Percentiles rank a stretch among this genome's conserved stretches.
phyloP scores from a whole-genome alignment of 2,329 filamentous ascomycete genomes.

The Colletotrichum incanum region DNA sequence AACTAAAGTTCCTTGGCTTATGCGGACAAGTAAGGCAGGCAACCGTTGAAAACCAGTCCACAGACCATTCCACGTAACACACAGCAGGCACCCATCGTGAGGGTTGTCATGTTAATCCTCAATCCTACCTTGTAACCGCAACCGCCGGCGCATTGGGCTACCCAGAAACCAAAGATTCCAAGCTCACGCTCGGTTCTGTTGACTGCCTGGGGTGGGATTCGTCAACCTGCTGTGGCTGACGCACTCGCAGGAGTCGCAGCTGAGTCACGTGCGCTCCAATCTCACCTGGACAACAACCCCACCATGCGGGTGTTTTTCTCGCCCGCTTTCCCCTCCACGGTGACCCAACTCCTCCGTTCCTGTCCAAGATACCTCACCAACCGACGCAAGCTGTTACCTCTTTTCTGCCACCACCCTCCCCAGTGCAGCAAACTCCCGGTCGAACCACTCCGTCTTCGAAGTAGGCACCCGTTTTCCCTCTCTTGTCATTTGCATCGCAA shows the following conservation, averaged over 20 bases:
- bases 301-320: slow-evolving; percentile 46
- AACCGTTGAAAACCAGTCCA: not conserved
- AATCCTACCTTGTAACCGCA: slow-evolving; percentile 1
- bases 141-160: not conserved
- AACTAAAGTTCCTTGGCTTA: slow-evolving; percentile 9
- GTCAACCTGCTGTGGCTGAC: slow-evolving; percentile 43
- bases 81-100: slow-evolving; percentile 8
- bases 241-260: slow-evolving; percentile 9
- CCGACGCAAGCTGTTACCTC: slow-evolving; percentile 43
- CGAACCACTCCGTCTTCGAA: slow-evolving; percentile 29
- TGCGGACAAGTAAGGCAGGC: slow-evolving; percentile 14
- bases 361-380: slow-evolving; percentile 44
- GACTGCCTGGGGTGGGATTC: slow-evolving; percentile 42
- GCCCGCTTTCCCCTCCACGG: slow-evolving; percentile 43
- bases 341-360: slow-evolving; percentile 43
- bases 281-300: slow-evolving; percentile 46
- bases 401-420: slow-evolving; percentile 38
- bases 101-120: not conserved
- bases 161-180: not conserved
- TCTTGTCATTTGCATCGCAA: not conserved
- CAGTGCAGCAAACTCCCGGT: slow-evolving; percentile 38
- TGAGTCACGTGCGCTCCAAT: slow-evolving; percentile 43
- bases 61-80: not conserved
- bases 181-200: slow-evolving; percentile 14
- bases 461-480: slow-evolving; percentile 30